Conservation (phyloP, 192 early-diverging fungal species). For the Globomyces pollinis-pini region DNA sequence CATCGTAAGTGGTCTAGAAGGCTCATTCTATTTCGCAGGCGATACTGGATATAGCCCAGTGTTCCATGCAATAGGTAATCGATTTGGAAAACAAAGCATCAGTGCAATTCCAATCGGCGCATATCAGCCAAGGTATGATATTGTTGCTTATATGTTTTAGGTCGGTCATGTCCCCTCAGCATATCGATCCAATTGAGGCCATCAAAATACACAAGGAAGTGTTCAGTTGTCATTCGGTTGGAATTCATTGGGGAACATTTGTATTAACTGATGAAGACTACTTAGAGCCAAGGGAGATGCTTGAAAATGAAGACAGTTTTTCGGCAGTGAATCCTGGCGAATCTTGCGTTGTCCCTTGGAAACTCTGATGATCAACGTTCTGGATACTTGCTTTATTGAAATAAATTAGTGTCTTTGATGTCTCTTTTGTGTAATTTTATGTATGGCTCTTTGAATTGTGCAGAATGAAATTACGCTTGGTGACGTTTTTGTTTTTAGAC, state of each 20-base stretch:
- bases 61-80: conserved; percentile 73
- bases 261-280: conserved; percentile 61
- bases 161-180: conserved; percentile 63
- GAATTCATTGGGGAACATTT: conserved; percentile 86
- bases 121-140: conserved; percentile 68
- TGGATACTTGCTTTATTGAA: no score
- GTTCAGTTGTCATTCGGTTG: conserved; percentile 53
- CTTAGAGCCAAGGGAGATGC: no score
- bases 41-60: conserved; percentile 87
- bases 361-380: no score
- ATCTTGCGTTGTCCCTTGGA: no score
- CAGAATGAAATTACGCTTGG: no score
- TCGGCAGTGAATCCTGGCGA: no score
- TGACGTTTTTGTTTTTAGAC: no score
- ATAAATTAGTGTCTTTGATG: no score
- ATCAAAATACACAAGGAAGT: conserved; percentile 73
- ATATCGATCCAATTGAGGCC: conserved; percentile 73
- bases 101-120: conserved; percentile 80
- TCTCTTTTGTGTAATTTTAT: no score
- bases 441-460: no score
- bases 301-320: no score
- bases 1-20: conserved; percentile 39
- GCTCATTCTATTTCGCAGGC: conserved; percentile 54
- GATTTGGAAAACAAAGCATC: conserved; percentile 58
- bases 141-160: no score